Conservation (phyloP, 441 rosid species). For the Gossypium schwendimanii region DNA sequence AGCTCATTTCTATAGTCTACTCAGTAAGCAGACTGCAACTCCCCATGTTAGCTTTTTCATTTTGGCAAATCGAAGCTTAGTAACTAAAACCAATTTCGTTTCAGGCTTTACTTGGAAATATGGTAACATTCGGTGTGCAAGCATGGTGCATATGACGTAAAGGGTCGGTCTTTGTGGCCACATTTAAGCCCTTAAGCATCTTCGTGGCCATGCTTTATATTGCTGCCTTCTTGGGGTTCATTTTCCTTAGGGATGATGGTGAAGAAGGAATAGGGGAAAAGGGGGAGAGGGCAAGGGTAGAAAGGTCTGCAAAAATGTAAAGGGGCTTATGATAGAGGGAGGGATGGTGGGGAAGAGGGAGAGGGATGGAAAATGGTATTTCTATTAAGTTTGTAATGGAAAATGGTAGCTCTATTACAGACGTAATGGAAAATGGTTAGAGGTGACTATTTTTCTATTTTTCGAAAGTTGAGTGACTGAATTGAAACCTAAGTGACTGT, state of each 20-base stretch:
- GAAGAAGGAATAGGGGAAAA: too few relatives aligned
- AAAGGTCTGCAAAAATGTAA: too few relatives aligned
- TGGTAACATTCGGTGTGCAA: slow-evolving; percentile 20
- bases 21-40: slow-evolving; percentile 24
- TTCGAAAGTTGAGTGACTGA: too few relatives aligned
- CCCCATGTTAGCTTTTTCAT: background rate
- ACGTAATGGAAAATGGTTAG: too few relatives aligned
- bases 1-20: slow-evolving; percentile 32
- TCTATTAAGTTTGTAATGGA: too few relatives aligned
- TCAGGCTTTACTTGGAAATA: slow-evolving; percentile 39
- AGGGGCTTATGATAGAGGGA: too few relatives aligned
- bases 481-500: too few relatives aligned
- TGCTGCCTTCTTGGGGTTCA: slow-evolving; percentile 38
- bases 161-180: slow-evolving; percentile 53
- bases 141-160: slow-evolving; percentile 42
- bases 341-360: too few relatives aligned
- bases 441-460: too few relatives aligned
- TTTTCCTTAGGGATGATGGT: slow-evolving; percentile 29
- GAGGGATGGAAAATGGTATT: too few relatives aligned
- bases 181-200: slow-evolving; percentile 46
- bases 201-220: slow-evolving; percentile 9
- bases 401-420: too few relatives aligned
- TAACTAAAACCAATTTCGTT: background rate
- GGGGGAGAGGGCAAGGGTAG: too few relatives aligned
- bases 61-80: background rate